Percentiles rank a stretch among this genome's conserved stretches.
These are phyloP conservation scores for Calonectria pseudoreteaudii DNA, from an alignment of 2,329 filamentous ascomycete species.

Conservation along the genomic window DNA sequence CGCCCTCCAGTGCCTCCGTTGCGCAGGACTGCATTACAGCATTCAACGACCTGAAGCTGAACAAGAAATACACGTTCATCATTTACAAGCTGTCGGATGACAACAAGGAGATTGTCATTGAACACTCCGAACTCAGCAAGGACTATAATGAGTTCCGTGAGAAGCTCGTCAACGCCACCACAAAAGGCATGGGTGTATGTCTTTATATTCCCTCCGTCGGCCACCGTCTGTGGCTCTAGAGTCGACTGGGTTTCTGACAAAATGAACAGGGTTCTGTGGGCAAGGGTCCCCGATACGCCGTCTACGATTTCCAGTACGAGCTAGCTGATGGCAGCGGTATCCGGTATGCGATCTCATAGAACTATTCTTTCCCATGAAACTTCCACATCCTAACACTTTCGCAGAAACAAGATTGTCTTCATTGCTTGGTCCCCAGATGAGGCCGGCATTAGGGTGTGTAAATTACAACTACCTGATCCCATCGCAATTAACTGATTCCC, in stretches of 20 bases:
- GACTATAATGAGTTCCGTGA: slow-evolving; percentile 82
- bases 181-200: slow-evolving; percentile 76
- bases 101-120: slow-evolving; percentile 84
- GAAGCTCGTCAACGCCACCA: slow-evolving; percentile 79
- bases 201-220: neutral
- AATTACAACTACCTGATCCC: slow-evolving; percentile 71
- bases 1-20: slow-evolving; percentile 72
- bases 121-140: slow-evolving; percentile 74
- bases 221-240: neutral
- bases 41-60: slow-evolving; percentile 87
- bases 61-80: slow-evolving; percentile 86
- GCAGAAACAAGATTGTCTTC: slow-evolving; percentile 82
- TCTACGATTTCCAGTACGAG: slow-evolving; percentile 87
- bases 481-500: slow-evolving; percentile 22
- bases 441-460: slow-evolving; percentile 79
- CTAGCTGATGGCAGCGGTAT: slow-evolving; percentile 78
- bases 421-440: slow-evolving; percentile 86
- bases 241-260: slow-evolving; percentile 9
- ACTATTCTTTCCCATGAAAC: neutral
- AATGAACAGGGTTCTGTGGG: slow-evolving; percentile 63
- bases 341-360: slow-evolving; percentile 60
- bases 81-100: slow-evolving; percentile 89
- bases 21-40: slow-evolving; percentile 75
- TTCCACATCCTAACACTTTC: slow-evolving; percentile 29
- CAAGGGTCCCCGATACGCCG: slow-evolving; percentile 83